Evolutionary conservation across 352 stramenopile species (phyloP), one percentile per base, ranked within the genome.

Genomic region (Saprolegnia diclina): DNA sequence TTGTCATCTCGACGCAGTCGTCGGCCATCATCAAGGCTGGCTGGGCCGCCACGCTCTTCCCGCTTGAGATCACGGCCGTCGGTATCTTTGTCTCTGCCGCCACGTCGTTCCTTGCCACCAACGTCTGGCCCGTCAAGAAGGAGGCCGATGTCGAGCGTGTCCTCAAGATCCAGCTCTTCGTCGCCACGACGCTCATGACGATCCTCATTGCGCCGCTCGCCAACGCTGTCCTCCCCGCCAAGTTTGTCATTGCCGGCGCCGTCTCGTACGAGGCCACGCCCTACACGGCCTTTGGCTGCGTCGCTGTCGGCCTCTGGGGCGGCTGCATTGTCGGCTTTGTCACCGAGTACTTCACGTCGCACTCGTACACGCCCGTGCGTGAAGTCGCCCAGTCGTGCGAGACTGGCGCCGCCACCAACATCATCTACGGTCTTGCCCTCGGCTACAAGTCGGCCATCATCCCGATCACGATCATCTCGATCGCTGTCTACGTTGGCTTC

Each of bases 391-490:
- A 98, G 74, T 91, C 92, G 68, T 99, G 96, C 76, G 97, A 99
- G 82, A 99, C 97, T 76, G 97, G 97, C 74, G 92, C 96, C 59
- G 97, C 97, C 54, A 99, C 97, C 65, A 99, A 99, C 85, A 99
- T 99, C 85, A 99, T 99, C 77, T 99, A 98, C 78, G 97, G 97
- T 78, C 96, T 99, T 80, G 96, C 96, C 53, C 90, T 99, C 67
- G 97, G 97, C 71, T 99, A 99, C 92, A 99, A 99, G 82, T 99
- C 96, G 77, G 95, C 93, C 56, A 99, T 99, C 71, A 97, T 99
- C 71, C 97, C 97, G 63, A 98, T 99, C 67, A 92, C 98, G 66
- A 89, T 99, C 50, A 96, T 99, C 63, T 93, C 96, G n/a, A 71
- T 98, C 68, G 96, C 97, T 67, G 91, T 99, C 72, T 99, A 98